A percentile compares a stretch with the other conserved stretches of the same genome.
Conservation (phyloP, 345 rosid genomes). For the Microcos paniculata region DNA sequence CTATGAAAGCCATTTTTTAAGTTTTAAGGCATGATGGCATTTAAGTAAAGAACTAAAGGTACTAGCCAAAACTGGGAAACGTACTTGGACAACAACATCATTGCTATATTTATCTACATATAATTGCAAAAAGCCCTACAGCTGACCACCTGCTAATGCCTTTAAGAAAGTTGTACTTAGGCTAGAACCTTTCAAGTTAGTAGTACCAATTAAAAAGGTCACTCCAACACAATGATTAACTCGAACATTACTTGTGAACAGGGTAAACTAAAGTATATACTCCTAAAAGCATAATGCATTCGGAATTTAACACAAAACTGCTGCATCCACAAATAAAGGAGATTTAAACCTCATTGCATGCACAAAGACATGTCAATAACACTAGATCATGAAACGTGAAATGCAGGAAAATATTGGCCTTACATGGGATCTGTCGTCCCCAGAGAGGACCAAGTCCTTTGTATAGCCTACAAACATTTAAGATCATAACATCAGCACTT, state of each 20-base stretch:
- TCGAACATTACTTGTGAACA: neutral
- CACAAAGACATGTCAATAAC: neutral
- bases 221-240: neutral
- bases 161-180: neutral
- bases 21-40: neutral
- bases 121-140: neutral
- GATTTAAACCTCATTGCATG: neutral
- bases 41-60: neutral
- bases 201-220: neutral
- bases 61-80: neutral
- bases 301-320: no score
- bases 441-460: constrained; percentile 91
- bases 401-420: constrained; percentile 21
- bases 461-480: constrained; percentile 55
- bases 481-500: neutral
- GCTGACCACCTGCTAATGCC: neutral
- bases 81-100: neutral
- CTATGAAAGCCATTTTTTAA: neutral
- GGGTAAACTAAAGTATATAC: neutral
- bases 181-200: neutral
- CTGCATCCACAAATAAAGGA: neutral
- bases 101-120: neutral
- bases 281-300: no score
- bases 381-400: neutral
- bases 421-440: constrained; percentile 99